phyloP scores from a whole-genome alignment of 257 asterid genomes.

The Euphrasia confusa region DNA sequence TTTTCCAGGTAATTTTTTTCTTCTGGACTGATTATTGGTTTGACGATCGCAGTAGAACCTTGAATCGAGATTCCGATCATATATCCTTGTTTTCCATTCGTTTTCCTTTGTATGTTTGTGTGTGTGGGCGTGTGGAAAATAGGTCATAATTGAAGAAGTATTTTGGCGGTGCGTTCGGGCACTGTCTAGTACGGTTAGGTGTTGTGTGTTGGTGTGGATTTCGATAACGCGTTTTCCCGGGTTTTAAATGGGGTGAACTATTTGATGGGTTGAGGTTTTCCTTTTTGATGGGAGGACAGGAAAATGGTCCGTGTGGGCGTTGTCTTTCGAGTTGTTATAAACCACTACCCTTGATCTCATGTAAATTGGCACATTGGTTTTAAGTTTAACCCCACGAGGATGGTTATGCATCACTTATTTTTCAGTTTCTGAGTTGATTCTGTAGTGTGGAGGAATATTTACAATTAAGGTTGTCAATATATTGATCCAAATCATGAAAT shows the following conservation, averaged over 20 bases:
- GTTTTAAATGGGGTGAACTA: conserved; percentile 20
- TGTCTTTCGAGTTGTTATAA: conserved; percentile 2
- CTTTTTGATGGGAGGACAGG: background rate
- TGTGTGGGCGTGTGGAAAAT: conserved; percentile 6
- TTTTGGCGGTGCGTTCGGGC: conserved; percentile 11
- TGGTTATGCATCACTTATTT: too few relatives aligned
- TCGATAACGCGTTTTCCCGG: conserved; percentile 14
- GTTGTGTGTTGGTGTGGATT: background rate
- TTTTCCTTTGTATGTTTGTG: too few relatives aligned
- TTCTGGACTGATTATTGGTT: conserved; percentile 1
- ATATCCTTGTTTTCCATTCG: too few relatives aligned
- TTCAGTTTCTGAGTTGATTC: too few relatives aligned
- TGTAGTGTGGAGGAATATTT: too few relatives aligned
- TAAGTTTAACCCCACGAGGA: too few relatives aligned
- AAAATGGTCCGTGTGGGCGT: background rate
- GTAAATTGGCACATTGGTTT: too few relatives aligned
- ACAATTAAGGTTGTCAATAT: too few relatives aligned
- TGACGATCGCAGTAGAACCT: conserved; percentile 16
- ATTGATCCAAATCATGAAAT: too few relatives aligned
- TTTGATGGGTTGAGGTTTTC: conserved; percentile 13
- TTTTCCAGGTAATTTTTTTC: conserved; percentile 31
- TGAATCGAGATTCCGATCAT: background rate
- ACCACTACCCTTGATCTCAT: conserved; percentile 13
- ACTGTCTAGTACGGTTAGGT: conserved; percentile 13
- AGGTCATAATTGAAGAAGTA: background rate